Evolutionary conservation across 1,284 basidiomycete genomes (phyloP), one percentile per base, ranked within the genome.

Genomic region (Leccinum griseonigrum): DNA sequence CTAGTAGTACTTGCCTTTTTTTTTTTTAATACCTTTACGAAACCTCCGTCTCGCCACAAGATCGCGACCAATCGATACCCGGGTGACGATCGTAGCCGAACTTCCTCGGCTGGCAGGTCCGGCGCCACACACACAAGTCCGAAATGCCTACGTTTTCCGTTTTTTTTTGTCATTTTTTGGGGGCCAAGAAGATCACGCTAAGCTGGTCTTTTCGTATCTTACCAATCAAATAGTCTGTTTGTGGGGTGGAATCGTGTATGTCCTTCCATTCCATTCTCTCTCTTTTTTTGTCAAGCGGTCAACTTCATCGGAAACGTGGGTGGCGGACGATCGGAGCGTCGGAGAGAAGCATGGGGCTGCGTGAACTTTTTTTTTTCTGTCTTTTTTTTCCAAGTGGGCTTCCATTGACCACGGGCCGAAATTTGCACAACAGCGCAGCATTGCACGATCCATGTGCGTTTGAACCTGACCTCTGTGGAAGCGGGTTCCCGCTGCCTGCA

Each of bases 11-110:
- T n/a, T 34, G 40, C 56, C 53, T 61, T 54, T 60, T 43, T 43
- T 6, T 50, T 31, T 48, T 5, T 43, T 28, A 43, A 34, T 34
- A n/a, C 46, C 46, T 58, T 68, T 16, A 64, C 64, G 64, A 62
- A 50, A 64, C 57, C 8, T 22, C n/a, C 60, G 63, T 28, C 60
- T 40, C 43, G 43, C 43, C 43, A 63, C 31, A 43, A 34, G 61
- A 66, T 60, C 38, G 50, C 53, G 54, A 63, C 58, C 62, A 65
- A n/a, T 62, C 52, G 54, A 66, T 59, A 43, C 16, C n/a, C 34
- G 34, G 32, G 22, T 22, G 46, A 51, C 40, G 40, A 43, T 4
- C 4, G 26, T 1, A 11, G 26, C 64, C 61, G 60, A 31, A 66
- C 50, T 9, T 65, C 51, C 51, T 63, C 62, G 62, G 59, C 63